Evolutionary conservation across 805 yeast genomes (phyloP).

Genomic region (Nakazawaea wyomingensis): DNA sequence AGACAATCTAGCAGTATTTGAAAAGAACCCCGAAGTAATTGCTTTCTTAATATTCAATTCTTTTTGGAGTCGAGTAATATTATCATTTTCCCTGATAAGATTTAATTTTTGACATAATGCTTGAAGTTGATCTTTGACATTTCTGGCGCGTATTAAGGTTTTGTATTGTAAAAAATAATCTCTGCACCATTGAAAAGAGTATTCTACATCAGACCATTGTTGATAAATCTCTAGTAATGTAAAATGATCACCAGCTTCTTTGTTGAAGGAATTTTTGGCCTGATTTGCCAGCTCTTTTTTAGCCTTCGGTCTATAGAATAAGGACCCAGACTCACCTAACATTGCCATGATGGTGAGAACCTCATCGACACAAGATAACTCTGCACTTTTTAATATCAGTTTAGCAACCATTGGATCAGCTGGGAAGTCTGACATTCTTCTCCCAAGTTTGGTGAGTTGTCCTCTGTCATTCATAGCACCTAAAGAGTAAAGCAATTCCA

Average conservation of each 20-base stretch:
- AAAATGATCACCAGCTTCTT: slow-evolving; percentile 71
- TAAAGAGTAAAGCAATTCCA: slow-evolving; percentile 77
- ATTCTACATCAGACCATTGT: slow-evolving; percentile 69
- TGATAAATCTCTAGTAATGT: slow-evolving; percentile 68
- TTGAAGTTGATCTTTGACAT: slow-evolving; percentile 66
- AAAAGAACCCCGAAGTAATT: slow-evolving; percentile 63
- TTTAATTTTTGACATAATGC: slow-evolving; percentile 53
- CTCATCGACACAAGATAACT: slow-evolving; percentile 58
- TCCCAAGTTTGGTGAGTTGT: slow-evolving; percentile 67
- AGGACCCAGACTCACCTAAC: slow-evolving; percentile 71
- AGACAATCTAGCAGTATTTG: slow-evolving; percentile 56
- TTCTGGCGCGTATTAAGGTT: slow-evolving; percentile 61
- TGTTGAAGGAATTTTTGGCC: slow-evolving; percentile 50
- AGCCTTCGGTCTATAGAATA: slow-evolving; percentile 68
- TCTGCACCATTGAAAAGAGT: slow-evolving; percentile 74
- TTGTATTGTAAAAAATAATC: slow-evolving; percentile 79
- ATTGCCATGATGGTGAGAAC: slow-evolving; percentile 73
- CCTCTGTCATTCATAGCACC: slow-evolving; percentile 86
- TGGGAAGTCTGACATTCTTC: slow-evolving; percentile 88
- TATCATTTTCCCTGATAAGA: slow-evolving; percentile 26
- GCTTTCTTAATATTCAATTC: slow-evolving; percentile 42
- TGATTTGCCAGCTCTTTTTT: slow-evolving; percentile 62
- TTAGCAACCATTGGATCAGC: slow-evolving; percentile 87
- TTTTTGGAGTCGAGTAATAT: slow-evolving; percentile 25
- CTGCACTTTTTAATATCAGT: slow-evolving; percentile 59